Evolutionary conservation across 106 monocot genomes (phyloP).

Genomic region (Platanthera zijinensis): DNA sequence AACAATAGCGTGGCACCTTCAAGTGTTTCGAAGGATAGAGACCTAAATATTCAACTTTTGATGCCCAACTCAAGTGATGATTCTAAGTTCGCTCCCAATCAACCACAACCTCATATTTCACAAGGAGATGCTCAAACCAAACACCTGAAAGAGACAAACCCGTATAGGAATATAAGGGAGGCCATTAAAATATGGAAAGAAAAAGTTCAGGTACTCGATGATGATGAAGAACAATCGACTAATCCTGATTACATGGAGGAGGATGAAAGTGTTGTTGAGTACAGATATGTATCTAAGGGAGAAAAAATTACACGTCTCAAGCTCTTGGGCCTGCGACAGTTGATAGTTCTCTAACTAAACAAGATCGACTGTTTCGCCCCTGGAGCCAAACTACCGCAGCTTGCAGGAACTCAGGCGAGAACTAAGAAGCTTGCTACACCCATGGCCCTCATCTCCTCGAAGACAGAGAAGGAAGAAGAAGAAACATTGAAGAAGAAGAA

Average conservation of each 20-base stretch:
- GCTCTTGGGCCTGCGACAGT: constrained; percentile 65
- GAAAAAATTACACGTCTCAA: constrained; percentile 69
- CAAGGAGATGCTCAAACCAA: constrained; percentile 19
- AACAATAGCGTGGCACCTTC: constrained; percentile 35
- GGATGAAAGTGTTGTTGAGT: constrained; percentile 54
- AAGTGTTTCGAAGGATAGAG: constrained; percentile 17
- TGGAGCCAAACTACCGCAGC: too few relatives aligned
- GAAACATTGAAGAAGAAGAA: too few relatives aligned
- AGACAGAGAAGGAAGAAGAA: too few relatives aligned
- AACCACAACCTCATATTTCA: constrained; percentile 20
- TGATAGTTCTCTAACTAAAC: too few relatives aligned
- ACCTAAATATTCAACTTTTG: constrained; percentile 27
- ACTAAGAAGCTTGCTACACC: too few relatives aligned
- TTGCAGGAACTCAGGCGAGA: too few relatives aligned
- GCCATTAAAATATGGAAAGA: constrained; percentile 83
- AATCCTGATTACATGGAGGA: constrained; percentile 22
- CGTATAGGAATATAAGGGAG: constrained; percentile 73
- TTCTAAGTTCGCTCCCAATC: constrained; percentile 26
- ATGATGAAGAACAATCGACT: constrained; percentile 31
- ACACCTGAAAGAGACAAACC: constrained; percentile 46
- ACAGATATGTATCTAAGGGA: constrained; percentile 44
- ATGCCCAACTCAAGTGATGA: constrained; percentile 37
- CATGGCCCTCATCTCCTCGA: too few relatives aligned
- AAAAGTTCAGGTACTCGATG: constrained; percentile 54
- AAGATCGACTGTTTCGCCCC: too few relatives aligned